Evolutionary conservation across 768 basidiomycete genomes (phyloP), one percentile per base, ranked within the genome.

Genomic region (Leccinum arenicola): DNA sequence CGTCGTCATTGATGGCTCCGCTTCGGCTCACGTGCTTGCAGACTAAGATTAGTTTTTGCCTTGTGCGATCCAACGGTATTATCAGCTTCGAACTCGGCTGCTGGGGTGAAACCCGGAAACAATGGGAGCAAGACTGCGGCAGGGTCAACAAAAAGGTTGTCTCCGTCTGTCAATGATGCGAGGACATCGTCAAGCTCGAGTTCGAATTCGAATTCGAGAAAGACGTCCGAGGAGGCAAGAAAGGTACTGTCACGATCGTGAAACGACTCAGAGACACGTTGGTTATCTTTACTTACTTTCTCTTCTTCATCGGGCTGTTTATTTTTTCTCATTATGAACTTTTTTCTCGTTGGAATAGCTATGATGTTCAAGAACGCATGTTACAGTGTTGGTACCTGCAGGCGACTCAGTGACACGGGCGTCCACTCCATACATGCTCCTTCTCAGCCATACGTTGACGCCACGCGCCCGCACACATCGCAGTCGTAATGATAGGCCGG

Each of bases 141-240:
- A 54, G 52, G 55, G 12, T 43, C 62, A 15, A 40, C 17, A 4
- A 62, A 66, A 48, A 14, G 25, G 25, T 25, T 17, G 54, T 58
- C 55, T 10, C 45, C 66, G 25, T 60, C 67, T 31, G 59, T 63
- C 23, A 55, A 33, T 43, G 35, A 43, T 4, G 66, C 74, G 15
- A 73, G 83, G 43, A 66, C 83, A 0, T 77, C 81, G 23, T 68
- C 82, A 38, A 72, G 38, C 15, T 38, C 36, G 36, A 12, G 15
- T 38, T 40, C 38, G 38, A 17, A 17, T 17, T 8, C 75, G 33
- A 82, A 76, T 63, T 77, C 77, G 51, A 74, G 78, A 43, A 81
- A 75, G 65, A 83, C 81, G 8, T 75, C 73, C 36, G 83, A 84
- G 66, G 84, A 84, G 55, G 80, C 79, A 12, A 63, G 56, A 38